These are phyloP conservation scores for Aureobasidium musti DNA, from an alignment of 2,329 filamentous ascomycete species.

Conservation along the genomic window DNA sequence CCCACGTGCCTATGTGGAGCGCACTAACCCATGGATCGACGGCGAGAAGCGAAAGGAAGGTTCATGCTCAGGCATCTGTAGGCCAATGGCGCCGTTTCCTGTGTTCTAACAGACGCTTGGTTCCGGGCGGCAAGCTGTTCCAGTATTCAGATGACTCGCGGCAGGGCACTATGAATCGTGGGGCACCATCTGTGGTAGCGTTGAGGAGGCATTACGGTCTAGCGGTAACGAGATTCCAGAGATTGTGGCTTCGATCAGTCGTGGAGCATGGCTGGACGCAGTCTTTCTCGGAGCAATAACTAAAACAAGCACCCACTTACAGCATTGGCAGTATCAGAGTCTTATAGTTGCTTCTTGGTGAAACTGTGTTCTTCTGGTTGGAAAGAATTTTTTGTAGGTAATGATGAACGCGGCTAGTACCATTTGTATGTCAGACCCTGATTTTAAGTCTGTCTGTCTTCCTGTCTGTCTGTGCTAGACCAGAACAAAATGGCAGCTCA, in stretches of 20 bases:
- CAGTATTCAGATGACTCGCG: slow-evolving; percentile 1
- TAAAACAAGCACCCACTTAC: background rate
- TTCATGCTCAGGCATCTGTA: background rate
- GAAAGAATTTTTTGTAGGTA: background rate
- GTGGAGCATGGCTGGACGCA: background rate
- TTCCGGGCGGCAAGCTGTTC: background rate
- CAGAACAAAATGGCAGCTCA: background rate
- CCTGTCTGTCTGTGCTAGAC: background rate
- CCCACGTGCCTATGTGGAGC: slow-evolving; percentile 9
- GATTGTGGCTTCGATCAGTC: slow-evolving; percentile 10
- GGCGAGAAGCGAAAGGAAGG: slow-evolving; percentile 13
- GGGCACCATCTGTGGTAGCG: slow-evolving; percentile 3
- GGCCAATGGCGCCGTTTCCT: background rate
- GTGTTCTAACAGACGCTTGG: background rate
- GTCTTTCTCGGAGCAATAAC: background rate
- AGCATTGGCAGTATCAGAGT: slow-evolving; percentile 10
- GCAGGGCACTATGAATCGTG: slow-evolving; percentile 5
- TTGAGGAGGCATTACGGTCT: slow-evolving; percentile 18
- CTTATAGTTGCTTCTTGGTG: slow-evolving; percentile 14
- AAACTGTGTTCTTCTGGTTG: background rate
- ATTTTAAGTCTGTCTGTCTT: background rate
- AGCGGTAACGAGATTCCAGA: slow-evolving; percentile 9
- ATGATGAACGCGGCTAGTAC: background rate
- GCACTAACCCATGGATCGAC: slow-evolving; percentile 6
- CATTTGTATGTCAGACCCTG: background rate